Conservation (phyloP, 106 monocot genomes). For the Dactylorhiza incarnata region DNA sequence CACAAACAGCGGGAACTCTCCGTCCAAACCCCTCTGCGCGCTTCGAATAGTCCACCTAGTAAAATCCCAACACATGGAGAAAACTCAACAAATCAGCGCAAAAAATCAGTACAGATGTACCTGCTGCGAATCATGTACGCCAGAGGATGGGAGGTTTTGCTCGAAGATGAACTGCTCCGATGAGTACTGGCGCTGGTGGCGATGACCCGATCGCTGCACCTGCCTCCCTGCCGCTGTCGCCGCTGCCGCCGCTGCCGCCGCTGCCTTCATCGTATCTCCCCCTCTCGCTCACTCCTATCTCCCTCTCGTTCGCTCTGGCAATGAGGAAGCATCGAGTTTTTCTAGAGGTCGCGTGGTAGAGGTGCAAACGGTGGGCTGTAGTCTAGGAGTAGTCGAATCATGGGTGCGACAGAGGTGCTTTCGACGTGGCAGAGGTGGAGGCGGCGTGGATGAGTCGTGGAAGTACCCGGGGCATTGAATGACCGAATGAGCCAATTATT, state of each 20-base stretch:
- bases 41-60: conserved; percentile 61
- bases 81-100: neutral
- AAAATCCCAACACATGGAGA: neutral
- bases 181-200: conserved; percentile 49
- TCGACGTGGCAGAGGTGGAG: no score
- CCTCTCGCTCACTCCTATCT: neutral
- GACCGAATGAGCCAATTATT: no score
- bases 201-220: conserved; percentile 29
- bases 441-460: no score
- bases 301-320: neutral
- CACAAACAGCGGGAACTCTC: conserved; percentile 32
- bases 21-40: conserved; percentile 48
- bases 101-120: conserved; percentile 4
- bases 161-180: conserved; percentile 47
- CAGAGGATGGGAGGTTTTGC: conserved; percentile 13
- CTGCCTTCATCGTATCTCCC: conserved; percentile 19
- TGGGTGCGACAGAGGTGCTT: no score
- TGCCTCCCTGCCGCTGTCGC: conserved; percentile 47
- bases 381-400: no score
- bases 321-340: no score
- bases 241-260: conserved; percentile 11
- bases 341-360: no score
- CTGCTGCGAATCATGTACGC: conserved; percentile 14
- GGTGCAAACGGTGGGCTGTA: no score
- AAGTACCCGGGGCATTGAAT: no score